A percentile compares a stretch with the other conserved stretches of the same genome.
phyloP scores from a whole-genome alignment of 345 rosid species.

The Eucalyptus regnans region DNA sequence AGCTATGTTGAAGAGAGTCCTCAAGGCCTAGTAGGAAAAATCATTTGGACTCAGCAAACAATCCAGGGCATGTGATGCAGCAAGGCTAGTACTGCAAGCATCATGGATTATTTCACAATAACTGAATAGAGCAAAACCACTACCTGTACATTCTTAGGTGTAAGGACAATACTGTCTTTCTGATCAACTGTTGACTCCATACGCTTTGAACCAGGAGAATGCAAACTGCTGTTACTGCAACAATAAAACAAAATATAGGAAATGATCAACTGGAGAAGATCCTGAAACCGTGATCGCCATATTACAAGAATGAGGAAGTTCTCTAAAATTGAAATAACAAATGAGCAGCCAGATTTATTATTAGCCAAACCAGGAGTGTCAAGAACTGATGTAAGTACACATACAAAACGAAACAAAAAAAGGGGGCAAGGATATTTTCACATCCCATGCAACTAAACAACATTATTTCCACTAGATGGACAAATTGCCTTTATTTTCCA shows the following conservation, averaged over 20 bases:
- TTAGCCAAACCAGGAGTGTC: not conserved
- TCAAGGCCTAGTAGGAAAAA: constrained; percentile 59
- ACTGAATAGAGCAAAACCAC: not conserved
- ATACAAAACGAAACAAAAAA: not conserved
- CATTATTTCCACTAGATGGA: not conserved
- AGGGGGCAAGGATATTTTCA: not conserved
- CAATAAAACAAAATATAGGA: not conserved
- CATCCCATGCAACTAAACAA: not conserved
- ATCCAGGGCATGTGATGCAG: not conserved
- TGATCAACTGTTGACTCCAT: constrained; percentile 54
- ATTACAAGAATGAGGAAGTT: not conserved
- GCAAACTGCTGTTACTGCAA: constrained; percentile 44
- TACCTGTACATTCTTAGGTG: constrained; percentile 98
- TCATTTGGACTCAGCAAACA: not conserved
- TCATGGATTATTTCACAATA: not conserved
- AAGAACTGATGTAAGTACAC: not conserved
- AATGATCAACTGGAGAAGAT: not conserved
- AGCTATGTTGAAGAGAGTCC: constrained; percentile 95
- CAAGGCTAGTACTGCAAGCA: not conserved
- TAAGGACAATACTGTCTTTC: constrained; percentile 68
- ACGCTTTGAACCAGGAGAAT: constrained; percentile 82
- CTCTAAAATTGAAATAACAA: not conserved
- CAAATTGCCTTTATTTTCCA: not conserved
- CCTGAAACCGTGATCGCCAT: not conserved
- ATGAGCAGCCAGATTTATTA: not conserved